A percentile compares a stretch with the other conserved stretches of the same genome.
phyloP scores from a whole-genome alignment of 805 yeast genomes.

The Candida succiphila region DNA sequence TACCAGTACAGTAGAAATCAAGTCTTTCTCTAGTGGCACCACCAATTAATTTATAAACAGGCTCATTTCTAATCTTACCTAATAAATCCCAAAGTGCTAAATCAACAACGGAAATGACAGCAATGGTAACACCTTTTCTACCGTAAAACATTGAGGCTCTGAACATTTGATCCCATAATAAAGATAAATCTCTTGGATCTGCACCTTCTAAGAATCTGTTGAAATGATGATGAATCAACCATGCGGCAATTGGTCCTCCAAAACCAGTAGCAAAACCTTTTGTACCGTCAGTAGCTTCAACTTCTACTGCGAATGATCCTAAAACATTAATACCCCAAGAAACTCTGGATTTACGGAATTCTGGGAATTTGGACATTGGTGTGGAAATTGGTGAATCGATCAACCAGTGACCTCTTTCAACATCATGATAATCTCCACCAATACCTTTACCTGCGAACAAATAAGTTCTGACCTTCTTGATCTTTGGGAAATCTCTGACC shows the following conservation, averaged over 20 bases:
- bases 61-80: conserved; percentile 39
- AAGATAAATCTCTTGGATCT: conserved; percentile 36
- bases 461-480: conserved; percentile 32
- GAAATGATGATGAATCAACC: conserved; percentile 37
- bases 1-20: conserved; percentile 40
- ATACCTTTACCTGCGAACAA: conserved; percentile 32
- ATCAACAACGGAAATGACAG: conserved; percentile 37
- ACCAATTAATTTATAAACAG: conserved; percentile 42
- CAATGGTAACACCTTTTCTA: conserved; percentile 37
- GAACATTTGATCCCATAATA: conserved; percentile 39
- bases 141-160: conserved; percentile 43
- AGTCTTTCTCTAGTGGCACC: conserved; percentile 36
- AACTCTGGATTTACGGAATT: conserved; percentile 33
- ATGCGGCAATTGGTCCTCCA: conserved; percentile 42
- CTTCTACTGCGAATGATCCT: conserved; percentile 39
- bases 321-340: conserved; percentile 42
- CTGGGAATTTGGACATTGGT: conserved; percentile 39
- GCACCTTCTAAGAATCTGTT: conserved; percentile 33
- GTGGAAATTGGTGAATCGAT: conserved; percentile 35
- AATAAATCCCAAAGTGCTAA: conserved; percentile 41
- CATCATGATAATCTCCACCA: conserved; percentile 45
- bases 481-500: conserved; percentile 29
- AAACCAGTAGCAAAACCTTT: conserved; percentile 42
- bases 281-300: conserved; percentile 38
- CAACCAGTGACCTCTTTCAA: conserved; percentile 38